Evolutionary conservation across 2,329 filamentous ascomycete genomes (phyloP), one percentile per base, ranked within the genome.

Genomic region (Torrubiellomyces zombiae): DNA sequence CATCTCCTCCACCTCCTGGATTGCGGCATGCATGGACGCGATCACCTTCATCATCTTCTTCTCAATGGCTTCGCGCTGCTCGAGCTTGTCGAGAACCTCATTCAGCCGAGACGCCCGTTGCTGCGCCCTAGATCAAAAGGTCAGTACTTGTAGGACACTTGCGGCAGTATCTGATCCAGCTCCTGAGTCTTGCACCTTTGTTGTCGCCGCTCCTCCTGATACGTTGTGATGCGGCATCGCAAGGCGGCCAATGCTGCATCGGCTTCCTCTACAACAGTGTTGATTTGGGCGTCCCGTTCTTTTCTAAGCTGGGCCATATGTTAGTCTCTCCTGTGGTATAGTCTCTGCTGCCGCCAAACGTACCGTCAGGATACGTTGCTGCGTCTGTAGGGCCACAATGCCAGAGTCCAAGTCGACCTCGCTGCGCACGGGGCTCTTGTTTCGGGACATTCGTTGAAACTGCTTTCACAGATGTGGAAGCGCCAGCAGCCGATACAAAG

Each of bases 291-390:
- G 18, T 40, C 36, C n/a, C 46, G 42, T 18, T 46, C 34, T 11
- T 29, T 43, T 18, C 43, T 48, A 6, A 51, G 27, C 48, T 51
- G 9, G 2, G 7, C 3, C 7, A n/a, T 7, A 5, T 40, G 2
- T 34, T 17, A 7, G 7, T 22, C 7, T 18, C 16, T n/a, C 7
- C 10, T 8, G 6, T 5, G 17, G 14, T 14, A 13, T 11, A n/a
- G n/a, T n/a, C n/a, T n/a, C n/a, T n/a, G n/a, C n/a, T n/a, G n/a
- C n/a, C n/a, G n/a, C n/a, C n/a, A 9, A 8, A 20, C 18, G 7
- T 31, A 42, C 47, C 33, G 42, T 31, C 2, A 32, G 16, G 14
- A 49, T 38, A 5, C 40, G 39, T n/a, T 39, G 33, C 13, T 50
- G 42, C 3, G 38, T 35, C 24, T 38, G 31, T 9, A 42, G 21